Evolutionary conservation across 2,329 filamentous ascomycete species (phyloP).

Genomic region (Hysterium pulicare): DNA sequence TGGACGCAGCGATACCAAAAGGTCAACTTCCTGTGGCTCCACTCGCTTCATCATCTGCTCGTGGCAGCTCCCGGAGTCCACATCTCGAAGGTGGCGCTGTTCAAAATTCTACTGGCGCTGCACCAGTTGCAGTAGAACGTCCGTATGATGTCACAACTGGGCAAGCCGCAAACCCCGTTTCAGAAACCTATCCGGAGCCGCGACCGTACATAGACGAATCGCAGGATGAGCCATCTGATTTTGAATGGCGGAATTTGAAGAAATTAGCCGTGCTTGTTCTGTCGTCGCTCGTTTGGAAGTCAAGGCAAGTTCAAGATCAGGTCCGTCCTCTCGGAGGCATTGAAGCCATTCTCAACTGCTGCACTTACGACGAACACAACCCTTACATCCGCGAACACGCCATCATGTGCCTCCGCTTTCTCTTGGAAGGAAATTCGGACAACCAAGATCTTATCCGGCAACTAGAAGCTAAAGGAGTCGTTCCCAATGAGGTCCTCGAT

Average conservation of each 20-base stretch:
- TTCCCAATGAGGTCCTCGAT: slow-evolving; percentile 48
- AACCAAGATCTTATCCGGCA: slow-evolving; percentile 70
- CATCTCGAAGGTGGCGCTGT: neutral
- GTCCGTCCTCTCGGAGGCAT: slow-evolving; percentile 83
- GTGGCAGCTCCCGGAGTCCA: slow-evolving; percentile 3
- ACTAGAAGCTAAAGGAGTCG: slow-evolving; percentile 43
- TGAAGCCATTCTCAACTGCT: slow-evolving; percentile 83
- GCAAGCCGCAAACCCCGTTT: slow-evolving; percentile 32
- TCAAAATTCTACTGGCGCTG: slow-evolving; percentile 2
- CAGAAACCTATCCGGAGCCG: slow-evolving; percentile 44
- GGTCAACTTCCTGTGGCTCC: slow-evolving; percentile 56
- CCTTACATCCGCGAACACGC: slow-evolving; percentile 85
- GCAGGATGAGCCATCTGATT: slow-evolving; percentile 60
- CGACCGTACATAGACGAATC: slow-evolving; percentile 47
- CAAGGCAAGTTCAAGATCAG: slow-evolving; percentile 79
- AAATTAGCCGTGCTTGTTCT: slow-evolving; percentile 89
- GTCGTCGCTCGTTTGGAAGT: slow-evolving; percentile 84
- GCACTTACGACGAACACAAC: slow-evolving; percentile 87
- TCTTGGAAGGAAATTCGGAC: slow-evolving; percentile 70
- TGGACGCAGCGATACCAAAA: slow-evolving; percentile 85
- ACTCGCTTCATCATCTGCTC: slow-evolving; percentile 25
- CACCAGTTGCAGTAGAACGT: slow-evolving; percentile 56
- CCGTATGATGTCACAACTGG: slow-evolving; percentile 56
- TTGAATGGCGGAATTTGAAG: slow-evolving; percentile 80
- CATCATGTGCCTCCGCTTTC: slow-evolving; percentile 50